phyloP scores from a whole-genome alignment of 2,329 filamentous ascomycete genomes.

The Rugonectria rugulosa region DNA sequence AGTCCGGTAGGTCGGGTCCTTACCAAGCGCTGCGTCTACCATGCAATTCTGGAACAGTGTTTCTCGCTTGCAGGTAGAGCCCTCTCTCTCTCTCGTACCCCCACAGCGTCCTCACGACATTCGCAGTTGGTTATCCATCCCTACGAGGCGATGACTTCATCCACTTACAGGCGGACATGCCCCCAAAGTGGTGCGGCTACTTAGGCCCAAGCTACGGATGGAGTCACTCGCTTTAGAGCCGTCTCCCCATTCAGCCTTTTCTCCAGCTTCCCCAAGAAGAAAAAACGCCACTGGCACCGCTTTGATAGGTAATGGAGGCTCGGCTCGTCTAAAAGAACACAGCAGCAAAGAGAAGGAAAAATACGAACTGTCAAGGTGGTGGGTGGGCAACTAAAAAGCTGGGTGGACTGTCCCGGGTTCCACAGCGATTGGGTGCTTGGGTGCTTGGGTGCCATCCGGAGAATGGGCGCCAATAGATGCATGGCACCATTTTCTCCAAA shows the following conservation, averaged over 20 bases:
- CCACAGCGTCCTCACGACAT: background rate
- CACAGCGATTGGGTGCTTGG: constrained; percentile 19
- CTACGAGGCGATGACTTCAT: too few relatives aligned
- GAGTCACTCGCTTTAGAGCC: too few relatives aligned
- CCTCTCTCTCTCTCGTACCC: constrained; percentile 3
- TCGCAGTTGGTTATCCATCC: background rate
- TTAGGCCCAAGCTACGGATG: too few relatives aligned
- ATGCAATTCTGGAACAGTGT: too few relatives aligned
- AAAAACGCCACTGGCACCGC: background rate
- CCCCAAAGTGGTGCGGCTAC: too few relatives aligned
- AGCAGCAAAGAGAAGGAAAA: constrained; percentile 10
- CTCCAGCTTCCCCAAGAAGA: too few relatives aligned
- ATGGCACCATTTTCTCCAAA: constrained; percentile 15
- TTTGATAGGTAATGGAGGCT: background rate
- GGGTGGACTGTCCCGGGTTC: constrained; percentile 32
- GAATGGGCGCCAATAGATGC: constrained; percentile 4
- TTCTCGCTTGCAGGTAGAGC: too few relatives aligned
- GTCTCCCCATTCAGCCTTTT: too few relatives aligned
- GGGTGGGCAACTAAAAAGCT: constrained; percentile 32
- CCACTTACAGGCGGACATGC: too few relatives aligned
- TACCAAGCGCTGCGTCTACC: too few relatives aligned
- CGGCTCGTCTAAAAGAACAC: background rate
- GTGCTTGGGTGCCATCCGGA: constrained; percentile 16
- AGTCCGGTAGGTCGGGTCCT: too few relatives aligned
- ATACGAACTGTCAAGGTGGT: constrained; percentile 41